phyloP scores from a whole-genome alignment of 257 asterid genomes.

The Nicotiana noctiflora region DNA sequence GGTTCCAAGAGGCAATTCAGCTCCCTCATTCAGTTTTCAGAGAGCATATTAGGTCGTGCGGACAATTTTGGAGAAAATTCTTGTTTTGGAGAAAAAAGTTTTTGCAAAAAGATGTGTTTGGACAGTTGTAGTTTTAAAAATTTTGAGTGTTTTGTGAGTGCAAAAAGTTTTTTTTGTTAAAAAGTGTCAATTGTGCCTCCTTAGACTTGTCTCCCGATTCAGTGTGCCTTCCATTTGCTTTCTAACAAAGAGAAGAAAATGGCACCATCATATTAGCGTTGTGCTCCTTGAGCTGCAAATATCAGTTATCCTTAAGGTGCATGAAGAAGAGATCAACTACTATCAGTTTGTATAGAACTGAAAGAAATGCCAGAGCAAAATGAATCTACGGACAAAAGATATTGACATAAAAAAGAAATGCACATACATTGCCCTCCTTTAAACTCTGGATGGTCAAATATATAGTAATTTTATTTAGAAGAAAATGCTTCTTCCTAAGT shows the following conservation, averaged over 20 bases:
- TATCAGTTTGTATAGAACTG: not conserved
- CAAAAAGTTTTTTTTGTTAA: not conserved
- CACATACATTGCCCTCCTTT: not conserved
- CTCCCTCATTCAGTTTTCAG: not conserved
- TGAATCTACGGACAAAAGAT: not conserved
- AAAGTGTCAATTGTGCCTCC: not conserved
- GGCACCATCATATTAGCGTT: not conserved
- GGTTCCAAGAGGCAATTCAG: not conserved
- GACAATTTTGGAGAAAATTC: not conserved
- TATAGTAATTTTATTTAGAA: too few species aligned
- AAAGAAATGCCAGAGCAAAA: not conserved
- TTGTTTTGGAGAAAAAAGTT: not conserved
- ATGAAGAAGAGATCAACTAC: not conserved
- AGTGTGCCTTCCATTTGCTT: not conserved
- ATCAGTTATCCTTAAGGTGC: not conserved
- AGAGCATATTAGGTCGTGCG: not conserved
- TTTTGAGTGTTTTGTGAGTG: not conserved
- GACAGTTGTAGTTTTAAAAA: not conserved
- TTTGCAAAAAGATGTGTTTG: not conserved
- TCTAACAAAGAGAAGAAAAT: not conserved
- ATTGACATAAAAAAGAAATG: not conserved
- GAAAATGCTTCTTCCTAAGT: too few species aligned
- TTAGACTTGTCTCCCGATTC: not conserved
- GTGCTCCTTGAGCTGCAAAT: not conserved
- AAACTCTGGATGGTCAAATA: too few species aligned